These are phyloP conservation scores for Rhodotorula sp. DNA, from an alignment of 1,284 basidiomycete genomes.

Conservation along the genomic window DNA sequence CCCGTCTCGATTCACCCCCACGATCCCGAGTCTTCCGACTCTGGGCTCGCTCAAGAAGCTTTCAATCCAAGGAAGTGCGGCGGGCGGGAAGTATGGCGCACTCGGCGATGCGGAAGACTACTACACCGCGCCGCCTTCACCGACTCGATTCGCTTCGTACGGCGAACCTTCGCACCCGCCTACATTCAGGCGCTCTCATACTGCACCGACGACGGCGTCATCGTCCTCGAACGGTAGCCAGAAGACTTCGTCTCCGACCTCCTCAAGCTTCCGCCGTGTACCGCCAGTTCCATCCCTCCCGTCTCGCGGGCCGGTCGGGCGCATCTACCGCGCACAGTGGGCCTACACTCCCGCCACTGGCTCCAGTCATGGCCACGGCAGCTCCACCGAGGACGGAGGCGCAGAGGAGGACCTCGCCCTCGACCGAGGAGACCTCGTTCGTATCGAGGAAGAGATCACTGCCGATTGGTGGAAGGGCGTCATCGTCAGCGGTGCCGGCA, in stretches of 20 bases:
- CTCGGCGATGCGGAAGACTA: conserved; percentile 5
- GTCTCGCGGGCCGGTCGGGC: neutral
- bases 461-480: conserved; percentile 28
- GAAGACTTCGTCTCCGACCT: neutral
- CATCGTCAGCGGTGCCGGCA: neutral
- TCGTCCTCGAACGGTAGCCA: neutral
- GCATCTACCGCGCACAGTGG: conserved; percentile 19
- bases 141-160: neutral
- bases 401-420: conserved; percentile 12
- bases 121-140: neutral
- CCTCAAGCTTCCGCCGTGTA: neutral
- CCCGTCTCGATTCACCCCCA: neutral
- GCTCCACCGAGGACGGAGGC: neutral
- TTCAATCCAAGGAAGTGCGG: neutral
- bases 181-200: conserved; percentile 13
- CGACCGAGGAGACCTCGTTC: conserved; percentile 13
- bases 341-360: conserved; percentile 4
- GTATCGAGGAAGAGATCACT: conserved; percentile 16
- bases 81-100: conserved; percentile 7
- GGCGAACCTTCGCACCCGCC: conserved; percentile 1
- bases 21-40: conserved; percentile 17
- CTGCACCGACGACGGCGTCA: conserved; percentile 6
- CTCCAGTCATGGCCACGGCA: neutral
- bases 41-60: conserved; percentile 23
- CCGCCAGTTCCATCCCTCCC: neutral